Conservation (phyloP, 2,329 filamentous ascomycete genomes). For the Penicillium sclerotigenum region DNA sequence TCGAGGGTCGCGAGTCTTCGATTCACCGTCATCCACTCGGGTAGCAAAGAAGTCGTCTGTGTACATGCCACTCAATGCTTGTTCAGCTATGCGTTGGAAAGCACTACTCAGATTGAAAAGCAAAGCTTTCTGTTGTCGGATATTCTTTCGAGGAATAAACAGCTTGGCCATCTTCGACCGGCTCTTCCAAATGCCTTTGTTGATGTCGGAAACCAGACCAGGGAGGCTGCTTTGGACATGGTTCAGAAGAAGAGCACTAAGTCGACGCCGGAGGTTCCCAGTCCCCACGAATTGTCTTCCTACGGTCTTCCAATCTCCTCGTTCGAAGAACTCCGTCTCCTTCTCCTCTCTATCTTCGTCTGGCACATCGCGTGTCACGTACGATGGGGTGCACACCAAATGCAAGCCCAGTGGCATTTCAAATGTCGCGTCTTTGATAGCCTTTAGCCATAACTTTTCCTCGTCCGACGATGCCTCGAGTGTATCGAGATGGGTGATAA, state of each 20-base stretch:
- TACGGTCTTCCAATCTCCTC: conserved; percentile 21
- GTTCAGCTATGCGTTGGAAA: background rate
- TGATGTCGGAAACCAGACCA: background rate
- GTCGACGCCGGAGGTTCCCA: background rate
- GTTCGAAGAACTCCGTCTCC: conserved; percentile 20
- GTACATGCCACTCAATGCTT: background rate
- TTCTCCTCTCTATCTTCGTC: background rate
- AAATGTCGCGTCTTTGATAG: conserved; percentile 43
- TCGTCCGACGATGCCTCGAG: conserved; percentile 35
- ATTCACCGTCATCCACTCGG: conserved; percentile 5
- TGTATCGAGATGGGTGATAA: conserved; percentile 50
- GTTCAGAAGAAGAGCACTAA: background rate
- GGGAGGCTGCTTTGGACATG: background rate
- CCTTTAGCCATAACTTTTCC: conserved; percentile 35
- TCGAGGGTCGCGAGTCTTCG: conserved; percentile 16
- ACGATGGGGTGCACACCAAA: background rate
- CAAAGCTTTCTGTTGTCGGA: conserved; percentile 28
- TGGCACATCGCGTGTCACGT: background rate
- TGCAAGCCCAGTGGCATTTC: conserved; percentile 49
- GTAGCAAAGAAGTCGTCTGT: background rate
- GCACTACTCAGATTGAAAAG: conserved; percentile 19
- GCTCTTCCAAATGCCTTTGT: conserved; percentile 22
- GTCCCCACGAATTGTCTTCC: background rate
- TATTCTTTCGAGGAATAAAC: conserved; percentile 21
- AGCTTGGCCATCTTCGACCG: conserved; percentile 26